Evolutionary conservation across 495 filamentous ascomycete species (phyloP).

Genomic region (Penicillium daleae): DNA sequence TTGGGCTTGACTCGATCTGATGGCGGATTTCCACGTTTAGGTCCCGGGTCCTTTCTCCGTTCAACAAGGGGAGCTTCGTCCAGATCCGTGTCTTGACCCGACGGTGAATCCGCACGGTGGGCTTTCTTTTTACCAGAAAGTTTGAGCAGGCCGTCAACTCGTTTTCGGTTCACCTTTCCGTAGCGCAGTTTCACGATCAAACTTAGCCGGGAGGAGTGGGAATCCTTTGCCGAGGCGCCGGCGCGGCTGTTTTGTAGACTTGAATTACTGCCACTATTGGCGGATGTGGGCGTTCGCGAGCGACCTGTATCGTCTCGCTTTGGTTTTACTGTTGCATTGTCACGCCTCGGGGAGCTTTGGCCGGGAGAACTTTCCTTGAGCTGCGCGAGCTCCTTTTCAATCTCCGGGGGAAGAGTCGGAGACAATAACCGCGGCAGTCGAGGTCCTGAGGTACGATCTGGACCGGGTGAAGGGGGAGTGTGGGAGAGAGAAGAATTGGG

Average conservation of each 20-base stretch:
- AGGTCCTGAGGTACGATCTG: conserved; percentile 2
- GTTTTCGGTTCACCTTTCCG: conserved; percentile 45
- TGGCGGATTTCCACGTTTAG: conserved; percentile 5
- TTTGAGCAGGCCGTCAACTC: conserved; percentile 50
- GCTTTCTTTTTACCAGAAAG: conserved; percentile 47
- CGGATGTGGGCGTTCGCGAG: conserved; percentile 8
- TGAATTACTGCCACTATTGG: conserved; percentile 15
- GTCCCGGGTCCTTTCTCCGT: conserved; percentile 17
- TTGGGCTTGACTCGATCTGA: conserved; percentile 26
- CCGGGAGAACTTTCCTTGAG: conserved; percentile 31
- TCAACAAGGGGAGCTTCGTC: conserved; percentile 27
- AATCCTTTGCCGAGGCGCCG: conserved; percentile 15
- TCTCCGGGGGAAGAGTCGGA: conserved; percentile 48
- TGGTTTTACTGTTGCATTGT: conserved; percentile 9
- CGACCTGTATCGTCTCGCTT: conserved; percentile 18
- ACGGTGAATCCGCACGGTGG: conserved; percentile 30
- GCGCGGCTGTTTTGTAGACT: conserved; percentile 13
- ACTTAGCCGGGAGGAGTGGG: conserved; percentile 16
- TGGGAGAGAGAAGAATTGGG: conserved; percentile 10
- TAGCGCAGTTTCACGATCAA: conserved; percentile 46
- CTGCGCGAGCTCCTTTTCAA: conserved; percentile 52
- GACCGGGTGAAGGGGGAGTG: conserved; percentile 7
- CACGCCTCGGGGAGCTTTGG: conserved; percentile 22
- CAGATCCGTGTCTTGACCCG: conserved; percentile 28
- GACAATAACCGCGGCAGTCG: conserved; percentile 24